These are phyloP conservation scores for Fusarium mangiferae DNA, from an alignment of 2,329 filamentous ascomycete genomes.

Conservation along the genomic window DNA sequence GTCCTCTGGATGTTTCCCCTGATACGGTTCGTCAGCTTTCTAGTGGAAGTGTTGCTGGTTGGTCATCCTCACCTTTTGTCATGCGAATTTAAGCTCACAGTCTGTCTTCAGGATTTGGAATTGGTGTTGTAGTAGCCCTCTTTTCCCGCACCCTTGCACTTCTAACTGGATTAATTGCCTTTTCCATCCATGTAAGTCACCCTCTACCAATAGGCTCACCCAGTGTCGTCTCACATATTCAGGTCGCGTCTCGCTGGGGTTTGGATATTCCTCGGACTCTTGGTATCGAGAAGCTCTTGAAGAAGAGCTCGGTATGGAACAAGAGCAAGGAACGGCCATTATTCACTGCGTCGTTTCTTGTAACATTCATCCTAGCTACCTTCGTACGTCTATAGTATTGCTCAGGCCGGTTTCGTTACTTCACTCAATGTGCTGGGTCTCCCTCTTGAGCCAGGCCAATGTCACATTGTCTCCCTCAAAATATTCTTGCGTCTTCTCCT, in stretches of 20 bases:
- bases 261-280: conserved; percentile 53
- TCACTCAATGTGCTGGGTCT: conserved; percentile 73
- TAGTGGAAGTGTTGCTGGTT: conserved; percentile 64
- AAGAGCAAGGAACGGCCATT: conserved; percentile 67
- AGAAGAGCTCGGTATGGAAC: conserved; percentile 55
- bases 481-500: conserved; percentile 80
- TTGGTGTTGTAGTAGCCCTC: conserved; percentile 72
- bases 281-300: conserved; percentile 50
- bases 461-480: conserved; percentile 80
- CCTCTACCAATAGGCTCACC: neutral
- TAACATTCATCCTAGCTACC: conserved; percentile 75
- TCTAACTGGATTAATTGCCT: conserved; percentile 71
- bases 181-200: conserved; percentile 69
- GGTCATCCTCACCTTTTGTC: conserved; percentile 8
- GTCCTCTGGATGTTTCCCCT: conserved; percentile 40
- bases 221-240: conserved; percentile 16
- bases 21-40: conserved; percentile 61
- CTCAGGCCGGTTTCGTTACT: conserved; percentile 37
- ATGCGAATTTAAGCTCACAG: neutral
- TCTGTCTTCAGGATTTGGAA: conserved; percentile 64
- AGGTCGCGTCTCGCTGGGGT: conserved; percentile 58
- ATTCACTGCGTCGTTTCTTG: conserved; percentile 76
- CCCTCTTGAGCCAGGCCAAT: conserved; percentile 83
- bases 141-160: conserved; percentile 78
- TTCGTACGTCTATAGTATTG: conserved; percentile 56